Percentiles rank a stretch among this genome's conserved stretches.
Evolutionary conservation across 306 rosid species (phyloP).

Genomic region (Styphnolobium japonicum): DNA sequence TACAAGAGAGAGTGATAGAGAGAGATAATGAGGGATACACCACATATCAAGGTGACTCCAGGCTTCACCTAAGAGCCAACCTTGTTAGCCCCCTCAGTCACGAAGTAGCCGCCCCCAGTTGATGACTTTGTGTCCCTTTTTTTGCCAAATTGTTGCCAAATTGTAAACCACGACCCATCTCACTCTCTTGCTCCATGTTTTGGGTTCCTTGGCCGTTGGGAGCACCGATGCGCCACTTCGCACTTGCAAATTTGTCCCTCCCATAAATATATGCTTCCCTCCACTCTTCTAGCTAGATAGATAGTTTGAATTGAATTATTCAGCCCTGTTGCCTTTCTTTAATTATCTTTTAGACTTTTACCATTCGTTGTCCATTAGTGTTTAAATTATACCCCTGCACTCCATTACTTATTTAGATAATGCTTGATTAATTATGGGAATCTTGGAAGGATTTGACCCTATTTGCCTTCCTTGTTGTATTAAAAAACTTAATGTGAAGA

Average conservation of each 20-base stretch:
- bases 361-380: not conserved
- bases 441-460: not conserved
- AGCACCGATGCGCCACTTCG: conserved; percentile 63
- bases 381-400: not conserved
- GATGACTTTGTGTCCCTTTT: conserved; percentile 13
- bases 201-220: conserved; percentile 48
- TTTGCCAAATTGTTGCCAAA: not conserved
- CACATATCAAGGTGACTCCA: conserved; percentile 52
- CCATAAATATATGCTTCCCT: not conserved
- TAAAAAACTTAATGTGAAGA: not conserved
- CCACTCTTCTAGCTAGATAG: not conserved
- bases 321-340: not conserved
- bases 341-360: not conserved
- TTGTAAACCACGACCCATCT: conserved; percentile 13
- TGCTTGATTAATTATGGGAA: not conserved
- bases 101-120: conserved; percentile 46
- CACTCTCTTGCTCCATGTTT: conserved; percentile 26
- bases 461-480: not conserved
- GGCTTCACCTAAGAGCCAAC: conserved; percentile 67
- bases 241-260: conserved; percentile 28
- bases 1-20: not conserved
- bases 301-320: not conserved
- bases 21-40: not conserved
- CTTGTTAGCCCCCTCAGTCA: conserved; percentile 30
- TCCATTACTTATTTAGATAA: not conserved